Evolutionary conservation across 257 asterid genomes (phyloP).

Genomic region (Capsicum rhomboideum): DNA sequence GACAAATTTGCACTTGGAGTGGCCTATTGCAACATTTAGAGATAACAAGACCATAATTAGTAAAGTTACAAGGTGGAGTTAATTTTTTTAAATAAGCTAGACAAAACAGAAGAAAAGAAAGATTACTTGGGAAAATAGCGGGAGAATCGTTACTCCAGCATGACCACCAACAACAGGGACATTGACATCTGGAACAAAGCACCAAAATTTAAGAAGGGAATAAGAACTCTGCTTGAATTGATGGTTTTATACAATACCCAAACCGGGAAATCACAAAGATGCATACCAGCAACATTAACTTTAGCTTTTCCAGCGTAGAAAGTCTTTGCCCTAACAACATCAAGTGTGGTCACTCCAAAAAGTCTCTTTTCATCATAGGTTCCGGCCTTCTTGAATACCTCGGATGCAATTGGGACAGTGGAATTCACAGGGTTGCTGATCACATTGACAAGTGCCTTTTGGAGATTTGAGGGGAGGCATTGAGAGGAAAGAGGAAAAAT

Average conservation of each 20-base stretch:
- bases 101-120: background rate
- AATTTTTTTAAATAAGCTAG: background rate
- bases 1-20: slow-evolving; percentile 13
- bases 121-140: slow-evolving; percentile 22
- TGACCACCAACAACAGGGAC: slow-evolving; percentile 30
- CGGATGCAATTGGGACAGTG: slow-evolving; percentile 28
- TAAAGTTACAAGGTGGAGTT: background rate
- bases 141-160: slow-evolving; percentile 27
- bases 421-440: slow-evolving; percentile 31
- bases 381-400: slow-evolving; percentile 27
- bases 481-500: background rate
- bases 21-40: slow-evolving; percentile 7
- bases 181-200: slow-evolving; percentile 15
- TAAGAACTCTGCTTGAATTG: background rate
- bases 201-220: background rate
- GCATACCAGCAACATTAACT: slow-evolving; percentile 19
- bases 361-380: slow-evolving; percentile 24
- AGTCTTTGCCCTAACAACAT: slow-evolving; percentile 28
- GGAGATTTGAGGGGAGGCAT: background rate
- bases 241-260: background rate
- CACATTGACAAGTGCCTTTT: slow-evolving; percentile 20
- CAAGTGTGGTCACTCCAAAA: slow-evolving; percentile 28
- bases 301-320: slow-evolving; percentile 26
- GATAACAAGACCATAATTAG: background rate
- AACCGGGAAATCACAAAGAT: background rate